Conservation (phyloP, 331 rosid species). For the Malus hybrid region DNA sequence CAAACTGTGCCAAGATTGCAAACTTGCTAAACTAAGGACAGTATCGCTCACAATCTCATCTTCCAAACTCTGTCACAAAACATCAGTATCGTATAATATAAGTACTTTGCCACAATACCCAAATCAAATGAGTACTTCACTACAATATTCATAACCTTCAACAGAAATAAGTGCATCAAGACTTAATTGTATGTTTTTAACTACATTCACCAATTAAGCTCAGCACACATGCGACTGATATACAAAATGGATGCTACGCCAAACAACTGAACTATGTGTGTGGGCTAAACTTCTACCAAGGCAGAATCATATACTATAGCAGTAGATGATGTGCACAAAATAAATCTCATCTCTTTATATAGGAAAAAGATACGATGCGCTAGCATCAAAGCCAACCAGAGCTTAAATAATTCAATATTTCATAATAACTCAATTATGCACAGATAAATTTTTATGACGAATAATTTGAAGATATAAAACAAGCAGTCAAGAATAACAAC, state of each 20-base stretch:
- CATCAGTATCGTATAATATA: not conserved
- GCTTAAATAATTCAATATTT: too few relatives aligned
- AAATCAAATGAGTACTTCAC: not conserved
- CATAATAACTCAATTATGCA: not conserved
- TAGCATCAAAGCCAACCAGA: not conserved
- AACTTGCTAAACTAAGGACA: conserved; percentile 72
- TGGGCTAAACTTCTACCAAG: not conserved
- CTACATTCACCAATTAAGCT: not conserved
- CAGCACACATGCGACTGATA: not conserved
- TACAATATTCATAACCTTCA: not conserved
- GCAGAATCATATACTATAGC: not conserved
- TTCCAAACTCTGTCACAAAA: conserved; percentile 81
- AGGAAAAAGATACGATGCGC: not conserved
- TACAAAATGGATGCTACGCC: not conserved
- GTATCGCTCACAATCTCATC: conserved; percentile 89
- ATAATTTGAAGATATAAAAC: not conserved
- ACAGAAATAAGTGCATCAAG: not conserved
- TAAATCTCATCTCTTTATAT: not conserved
- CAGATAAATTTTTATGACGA: not conserved
- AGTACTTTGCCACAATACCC: not conserved
- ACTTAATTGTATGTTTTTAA: not conserved
- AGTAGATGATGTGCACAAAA: not conserved
- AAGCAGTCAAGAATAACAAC: not conserved
- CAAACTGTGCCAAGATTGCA: conserved; percentile 90
- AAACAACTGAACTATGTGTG: not conserved